Conservation (phyloP, 257 asterid species). For the Salvia rosmarinus region DNA sequence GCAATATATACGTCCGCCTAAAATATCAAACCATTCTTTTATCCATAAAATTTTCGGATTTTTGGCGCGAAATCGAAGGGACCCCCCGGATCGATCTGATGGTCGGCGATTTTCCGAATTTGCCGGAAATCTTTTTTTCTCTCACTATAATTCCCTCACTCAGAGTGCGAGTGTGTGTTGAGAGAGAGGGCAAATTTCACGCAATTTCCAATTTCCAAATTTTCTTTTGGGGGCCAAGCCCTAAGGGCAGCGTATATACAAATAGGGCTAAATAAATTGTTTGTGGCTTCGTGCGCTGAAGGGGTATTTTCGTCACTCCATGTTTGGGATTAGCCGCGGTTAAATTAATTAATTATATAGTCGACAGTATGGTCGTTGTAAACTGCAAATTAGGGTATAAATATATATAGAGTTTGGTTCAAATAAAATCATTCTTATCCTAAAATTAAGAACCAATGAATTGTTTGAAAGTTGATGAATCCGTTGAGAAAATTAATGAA, state of each 20-base stretch:
- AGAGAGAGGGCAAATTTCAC: slow-evolving; percentile 37
- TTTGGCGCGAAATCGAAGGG: slow-evolving; percentile 53
- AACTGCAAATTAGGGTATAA: too few relatives aligned
- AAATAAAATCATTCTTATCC: too few relatives aligned
- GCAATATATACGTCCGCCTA: slow-evolving; percentile 25
- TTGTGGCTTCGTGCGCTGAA: neutral
- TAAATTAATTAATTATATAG: neutral
- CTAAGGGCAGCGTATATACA: slow-evolving; percentile 36
- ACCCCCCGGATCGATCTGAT: slow-evolving; percentile 53
- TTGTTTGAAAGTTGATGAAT: too few relatives aligned
- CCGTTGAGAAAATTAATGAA: too few relatives aligned
- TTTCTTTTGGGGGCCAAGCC: slow-evolving; percentile 39
- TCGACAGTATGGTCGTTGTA: neutral
- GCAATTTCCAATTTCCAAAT: slow-evolving; percentile 40
- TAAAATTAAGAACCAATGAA: too few relatives aligned
- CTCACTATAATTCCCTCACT: slow-evolving; percentile 39
- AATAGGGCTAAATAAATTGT: neutral
- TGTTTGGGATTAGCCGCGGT: slow-evolving; percentile 25
- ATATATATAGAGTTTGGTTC: too few relatives aligned
- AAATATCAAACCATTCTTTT: slow-evolving; percentile 33
- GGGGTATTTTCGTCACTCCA: slow-evolving; percentile 27
- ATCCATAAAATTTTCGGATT: slow-evolving; percentile 30
- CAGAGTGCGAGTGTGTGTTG: slow-evolving; percentile 32
- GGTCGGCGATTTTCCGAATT: slow-evolving; percentile 64
- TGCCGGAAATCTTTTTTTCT: slow-evolving; percentile 56